Evolutionary conservation across 768 basidiomycete species (phyloP).

Genomic region (Trametes elegans): DNA sequence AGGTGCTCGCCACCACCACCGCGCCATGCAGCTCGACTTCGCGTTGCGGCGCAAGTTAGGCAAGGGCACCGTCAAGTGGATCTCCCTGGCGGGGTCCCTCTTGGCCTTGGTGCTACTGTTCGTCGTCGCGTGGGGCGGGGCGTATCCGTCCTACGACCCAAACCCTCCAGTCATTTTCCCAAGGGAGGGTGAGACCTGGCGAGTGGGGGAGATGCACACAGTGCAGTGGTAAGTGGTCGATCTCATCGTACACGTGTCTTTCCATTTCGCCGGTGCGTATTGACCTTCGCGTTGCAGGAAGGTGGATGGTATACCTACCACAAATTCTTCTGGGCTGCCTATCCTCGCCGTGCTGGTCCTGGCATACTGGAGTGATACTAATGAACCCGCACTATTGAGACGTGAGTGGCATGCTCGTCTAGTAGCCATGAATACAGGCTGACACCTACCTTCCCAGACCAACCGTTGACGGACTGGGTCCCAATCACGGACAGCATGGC

Average conservation of each 20-base stretch:
- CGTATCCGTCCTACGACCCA: slow-evolving; percentile 9
- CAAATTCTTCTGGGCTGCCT: slow-evolving; percentile 5
- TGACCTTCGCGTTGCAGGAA: neutral
- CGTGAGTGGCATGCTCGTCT: neutral
- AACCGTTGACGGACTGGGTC: slow-evolving; percentile 13
- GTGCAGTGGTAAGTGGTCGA: slow-evolving; percentile 8
- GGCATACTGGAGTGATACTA: slow-evolving; percentile 4
- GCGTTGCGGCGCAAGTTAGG: neutral
- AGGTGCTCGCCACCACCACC: neutral
- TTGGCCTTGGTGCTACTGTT: slow-evolving; percentile 3
- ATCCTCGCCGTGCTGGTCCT: slow-evolving; percentile 5
- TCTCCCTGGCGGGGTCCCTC: neutral
- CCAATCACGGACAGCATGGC: slow-evolving; percentile 16
- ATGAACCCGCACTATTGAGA: slow-evolving; percentile 3
- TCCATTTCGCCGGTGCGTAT: neutral
- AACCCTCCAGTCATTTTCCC: slow-evolving; percentile 5
- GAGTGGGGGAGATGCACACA: slow-evolving; percentile 15
- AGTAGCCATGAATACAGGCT: neutral
- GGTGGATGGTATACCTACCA: slow-evolving; percentile 5
- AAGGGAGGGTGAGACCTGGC: slow-evolving; percentile 14
- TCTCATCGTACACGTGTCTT: neutral
- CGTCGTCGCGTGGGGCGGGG: slow-evolving; percentile 8
- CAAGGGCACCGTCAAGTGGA: neutral
- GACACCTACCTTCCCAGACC: neutral
- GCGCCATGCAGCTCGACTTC: neutral